phyloP scores from a whole-genome alignment of 805 yeast genomes.

The Naumovozyma dairenensis region DNA sequence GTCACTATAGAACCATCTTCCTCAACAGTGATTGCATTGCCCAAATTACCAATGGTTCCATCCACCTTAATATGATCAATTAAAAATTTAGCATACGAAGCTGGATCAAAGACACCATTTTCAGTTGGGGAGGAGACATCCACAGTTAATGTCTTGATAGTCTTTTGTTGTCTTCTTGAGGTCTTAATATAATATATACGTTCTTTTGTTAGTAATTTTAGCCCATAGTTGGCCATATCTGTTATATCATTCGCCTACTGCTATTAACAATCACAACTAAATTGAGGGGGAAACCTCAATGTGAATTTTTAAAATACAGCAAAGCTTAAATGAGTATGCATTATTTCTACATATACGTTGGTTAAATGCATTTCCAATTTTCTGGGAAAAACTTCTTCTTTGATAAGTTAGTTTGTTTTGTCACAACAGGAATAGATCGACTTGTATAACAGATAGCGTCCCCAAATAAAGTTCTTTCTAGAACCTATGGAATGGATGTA shows the following conservation, averaged over 20 bases:
- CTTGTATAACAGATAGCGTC: too few relatives aligned
- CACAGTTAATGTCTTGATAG: constrained; percentile 83
- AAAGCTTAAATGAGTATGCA: too few relatives aligned
- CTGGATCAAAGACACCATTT: constrained; percentile 95
- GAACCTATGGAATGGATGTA: too few relatives aligned
- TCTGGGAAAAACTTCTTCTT: too few relatives aligned
- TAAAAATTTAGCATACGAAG: constrained; percentile 95
- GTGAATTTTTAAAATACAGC: constrained; percentile 28
- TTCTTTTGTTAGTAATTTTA: background rate
- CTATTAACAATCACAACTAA: constrained; percentile 31
- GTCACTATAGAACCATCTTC: constrained; percentile 86
- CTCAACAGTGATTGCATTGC: constrained; percentile 83
- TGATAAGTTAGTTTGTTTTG: too few relatives aligned
- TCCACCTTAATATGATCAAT: constrained; percentile 99
- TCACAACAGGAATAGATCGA: too few relatives aligned
- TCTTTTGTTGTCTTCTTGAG: constrained; percentile 73
- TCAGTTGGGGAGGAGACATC: constrained; percentile 96
- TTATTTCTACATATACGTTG: too few relatives aligned
- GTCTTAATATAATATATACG: constrained; percentile 38
- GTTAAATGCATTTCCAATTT: too few relatives aligned
- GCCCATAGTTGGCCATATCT: background rate
- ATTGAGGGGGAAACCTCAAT: background rate
- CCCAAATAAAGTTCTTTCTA: too few relatives aligned
- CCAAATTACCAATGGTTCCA: constrained; percentile 91
- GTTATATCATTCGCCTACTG: constrained; percentile 24